Evolutionary conservation across 179 eudicot genomes (phyloP), one percentile per base, ranked within the genome.

Genomic region (Silene noctiflora): DNA sequence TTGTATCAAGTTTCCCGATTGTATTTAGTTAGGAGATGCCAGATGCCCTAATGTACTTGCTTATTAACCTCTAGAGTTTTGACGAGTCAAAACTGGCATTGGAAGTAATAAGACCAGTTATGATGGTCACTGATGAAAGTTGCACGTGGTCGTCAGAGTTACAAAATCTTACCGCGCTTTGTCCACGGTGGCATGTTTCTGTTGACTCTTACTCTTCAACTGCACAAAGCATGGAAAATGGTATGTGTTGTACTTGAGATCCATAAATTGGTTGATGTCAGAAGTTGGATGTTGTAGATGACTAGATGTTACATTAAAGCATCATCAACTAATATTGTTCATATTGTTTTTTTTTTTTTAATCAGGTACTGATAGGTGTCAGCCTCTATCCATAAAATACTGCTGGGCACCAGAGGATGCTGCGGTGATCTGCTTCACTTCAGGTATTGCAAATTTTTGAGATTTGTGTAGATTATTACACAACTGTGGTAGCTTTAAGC

Each of bases 351-450:
- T 6, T 22, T 27, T 53, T 11, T 67, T 27, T 59, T 67, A 21
- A 69, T 29, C 69, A 83, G 76, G 33, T 21, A 75, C 84, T 35
- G 84, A 85, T 59, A 65, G 68, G 79, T 82, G 85, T 53, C 80
- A 80, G 69, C 67, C 85, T 80, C 39, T 39, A 0, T 70, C 85
- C 22, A 74, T 88, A 70, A 85, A 77, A 69, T 92, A 91, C 85
- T 53, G 71, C 46, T 84, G 83, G 85, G 86, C 94, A 35, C 90
- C 97, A 56, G 82, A 86, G 42, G 85, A 85, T 73, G 89, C 82
- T 4, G 97, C 91, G 60, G 72, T 95, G 9, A 82, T 93, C 79
- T 92, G 97, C 88, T 95, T 95, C 86, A 95, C 99, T 53, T 95
- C 98, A 83, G 98, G 98, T 91, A 85, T 21, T 63, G 1, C 44